Evolutionary conservation across 2,329 filamentous ascomycete genomes (phyloP), one percentile per base, ranked within the genome.

Genomic region (Dactylellina drechsleri): DNA sequence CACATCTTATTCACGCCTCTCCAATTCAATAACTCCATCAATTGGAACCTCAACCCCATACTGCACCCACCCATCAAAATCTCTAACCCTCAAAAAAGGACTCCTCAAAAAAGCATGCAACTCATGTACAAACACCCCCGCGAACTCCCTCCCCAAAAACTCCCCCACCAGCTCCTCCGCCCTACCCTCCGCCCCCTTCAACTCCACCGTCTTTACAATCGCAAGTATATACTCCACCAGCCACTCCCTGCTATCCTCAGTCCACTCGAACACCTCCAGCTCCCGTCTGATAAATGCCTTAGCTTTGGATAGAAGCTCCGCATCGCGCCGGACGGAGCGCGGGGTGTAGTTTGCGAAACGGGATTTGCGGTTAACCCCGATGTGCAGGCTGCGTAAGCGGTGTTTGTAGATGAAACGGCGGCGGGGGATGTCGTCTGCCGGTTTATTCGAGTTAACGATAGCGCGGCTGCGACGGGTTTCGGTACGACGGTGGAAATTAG

Each of bases 191-290:
- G 90, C 92, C 2, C 88, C 91, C 10, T 54, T 59, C 3, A 93
- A 85, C 79, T 97, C 92, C 15, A 95, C 88, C 0, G 89, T 92
- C 81, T 92, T 93, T 71, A 97, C 83, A 20, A 97, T 91, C 8
- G 91, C 90, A 47, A 97, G 83, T 62, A 96, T 88, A 81, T 96
- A 97, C 79, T 96, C 92, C 8, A 97, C 85, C 10, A 97, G 82
- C 76, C 93, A 96, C 79, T 96, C 93, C 6, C 90, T 87, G 79
- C 93, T 94, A 77, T 87, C 89, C 86, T 47, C 87, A 81, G 68
- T 80, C 80, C 36, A 95, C 15, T 87, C 85, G 78, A 97, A 97
- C 16, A 96, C 92, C 65, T 89, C 88, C 2, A 97, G 84, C 80
- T 98, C 94, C 50, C 94, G 87, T 0, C 93, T 87, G 59, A 97